Percentiles rank a stretch among this genome's conserved stretches.
These are phyloP conservation scores for Intubia oerlemansii DNA, from an alignment of 2,329 filamentous ascomycete genomes.

Conservation along the genomic window DNA sequence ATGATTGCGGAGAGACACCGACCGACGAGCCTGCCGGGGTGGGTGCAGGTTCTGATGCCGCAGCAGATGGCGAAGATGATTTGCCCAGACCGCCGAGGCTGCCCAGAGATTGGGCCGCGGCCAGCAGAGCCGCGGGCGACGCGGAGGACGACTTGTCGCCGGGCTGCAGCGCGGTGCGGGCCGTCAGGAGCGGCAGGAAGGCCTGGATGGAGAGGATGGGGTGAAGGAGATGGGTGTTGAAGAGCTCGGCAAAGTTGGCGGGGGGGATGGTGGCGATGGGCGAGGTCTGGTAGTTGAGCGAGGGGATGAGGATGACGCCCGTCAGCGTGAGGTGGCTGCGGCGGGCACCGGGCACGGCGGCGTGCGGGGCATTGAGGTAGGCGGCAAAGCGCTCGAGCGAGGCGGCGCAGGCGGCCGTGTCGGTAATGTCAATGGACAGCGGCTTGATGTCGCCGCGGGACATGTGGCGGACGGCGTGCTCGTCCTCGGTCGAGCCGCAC, in stretches of 20 bases:
- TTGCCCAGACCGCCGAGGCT: slow-evolving; percentile 1
- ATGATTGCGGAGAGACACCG: too few relatives aligned
- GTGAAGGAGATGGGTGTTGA: slow-evolving; percentile 80
- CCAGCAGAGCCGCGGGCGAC: slow-evolving; percentile 3
- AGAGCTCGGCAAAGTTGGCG: slow-evolving; percentile 67
- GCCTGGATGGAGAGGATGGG: slow-evolving; percentile 77
- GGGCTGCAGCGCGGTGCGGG: slow-evolving; percentile 25
- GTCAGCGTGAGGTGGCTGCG: slow-evolving; percentile 57
- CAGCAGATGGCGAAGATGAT: too few relatives aligned
- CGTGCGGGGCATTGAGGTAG: slow-evolving; percentile 52
- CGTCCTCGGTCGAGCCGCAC: slow-evolving; percentile 68
- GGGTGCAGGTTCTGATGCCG: too few relatives aligned
- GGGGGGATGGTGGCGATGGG: slow-evolving; percentile 71
- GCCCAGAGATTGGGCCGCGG: slow-evolving; percentile 2
- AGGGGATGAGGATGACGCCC: slow-evolving; percentile 67
- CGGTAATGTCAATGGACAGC: slow-evolving; percentile 61
- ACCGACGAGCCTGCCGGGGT: too few relatives aligned
- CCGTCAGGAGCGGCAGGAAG: slow-evolving; percentile 61
- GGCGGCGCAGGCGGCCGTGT: slow-evolving; percentile 47
- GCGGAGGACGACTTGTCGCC: slow-evolving; percentile 10
- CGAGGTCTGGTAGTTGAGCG: slow-evolving; percentile 57
- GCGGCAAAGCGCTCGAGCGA: slow-evolving; percentile 52
- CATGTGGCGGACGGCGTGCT: slow-evolving; percentile 54
- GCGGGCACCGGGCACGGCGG: slow-evolving; percentile 54
- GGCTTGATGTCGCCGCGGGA: slow-evolving; percentile 65